A percentile compares a stretch with the other conserved stretches of the same genome.
phyloP scores from a whole-genome alignment of 139 green algal genomes.

The Gonium pectorale region DNA sequence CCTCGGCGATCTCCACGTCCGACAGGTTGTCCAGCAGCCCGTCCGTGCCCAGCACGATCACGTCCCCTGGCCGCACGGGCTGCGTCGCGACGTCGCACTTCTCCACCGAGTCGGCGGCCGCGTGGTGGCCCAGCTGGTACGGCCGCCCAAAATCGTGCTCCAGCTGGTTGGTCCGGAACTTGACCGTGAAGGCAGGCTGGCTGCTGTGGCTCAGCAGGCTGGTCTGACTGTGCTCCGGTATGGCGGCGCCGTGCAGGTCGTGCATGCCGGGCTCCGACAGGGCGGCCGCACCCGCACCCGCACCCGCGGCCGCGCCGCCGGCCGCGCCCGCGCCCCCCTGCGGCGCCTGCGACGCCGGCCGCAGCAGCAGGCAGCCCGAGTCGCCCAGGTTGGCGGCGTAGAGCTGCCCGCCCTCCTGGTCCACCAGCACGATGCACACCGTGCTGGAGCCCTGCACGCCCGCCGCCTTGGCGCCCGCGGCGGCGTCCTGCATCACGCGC shows the following conservation, averaged over 20 bases:
- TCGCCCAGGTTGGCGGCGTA: constrained; percentile 89
- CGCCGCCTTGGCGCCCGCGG: constrained; percentile 57
- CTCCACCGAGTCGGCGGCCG: constrained; percentile 53
- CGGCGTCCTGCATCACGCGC: constrained; percentile 68
- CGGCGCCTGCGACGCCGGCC: not conserved
- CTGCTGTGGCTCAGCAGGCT: no score
- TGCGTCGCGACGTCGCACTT: constrained; percentile 85
- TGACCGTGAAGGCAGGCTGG: constrained; percentile 59
- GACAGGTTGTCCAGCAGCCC: constrained; percentile 94
- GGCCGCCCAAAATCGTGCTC: constrained; percentile 94
- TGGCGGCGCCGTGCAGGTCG: no score
- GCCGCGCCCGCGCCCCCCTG: not conserved
- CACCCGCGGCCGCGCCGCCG: not conserved
- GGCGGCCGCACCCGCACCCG: not conserved
- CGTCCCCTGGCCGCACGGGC: constrained; percentile 78
- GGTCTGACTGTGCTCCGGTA: no score
- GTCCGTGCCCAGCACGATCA: constrained; percentile 91
- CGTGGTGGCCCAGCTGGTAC: constrained; percentile 89
- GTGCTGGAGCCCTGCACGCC: constrained; percentile 85
- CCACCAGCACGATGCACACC: constrained; percentile 82
- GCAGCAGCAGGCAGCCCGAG: constrained; percentile 84
- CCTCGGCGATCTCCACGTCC: constrained; percentile 75
- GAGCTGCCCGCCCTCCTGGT: constrained; percentile 77
- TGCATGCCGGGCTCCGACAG: no score
- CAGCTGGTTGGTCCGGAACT: constrained; percentile 87